These are phyloP conservation scores for Globisporangium lucens DNA, from an alignment of 352 stramenopile genomes.

Conservation along the genomic window DNA sequence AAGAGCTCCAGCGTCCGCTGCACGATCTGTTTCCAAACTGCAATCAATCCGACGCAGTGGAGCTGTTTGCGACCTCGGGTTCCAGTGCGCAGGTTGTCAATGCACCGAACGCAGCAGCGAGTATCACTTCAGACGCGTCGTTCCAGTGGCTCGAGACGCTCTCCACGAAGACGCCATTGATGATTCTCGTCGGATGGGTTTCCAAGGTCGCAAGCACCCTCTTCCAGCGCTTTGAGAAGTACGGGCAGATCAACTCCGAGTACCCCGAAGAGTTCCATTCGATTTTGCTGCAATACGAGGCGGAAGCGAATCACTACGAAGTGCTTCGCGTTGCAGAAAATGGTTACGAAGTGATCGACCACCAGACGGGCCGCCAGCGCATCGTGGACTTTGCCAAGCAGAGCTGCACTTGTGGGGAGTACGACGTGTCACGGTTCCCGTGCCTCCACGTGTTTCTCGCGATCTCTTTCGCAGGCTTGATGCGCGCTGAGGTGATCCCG, in stretches of 20 bases:
- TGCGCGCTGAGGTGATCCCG: slow-evolving; percentile 69
- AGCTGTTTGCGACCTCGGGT: slow-evolving; percentile 38
- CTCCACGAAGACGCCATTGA: slow-evolving; percentile 62
- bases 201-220: slow-evolving; percentile 74
- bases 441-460: slow-evolving; percentile 79
- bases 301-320: slow-evolving; percentile 50
- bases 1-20: slow-evolving; percentile 39
- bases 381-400: slow-evolving; percentile 78
- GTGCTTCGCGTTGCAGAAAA: slow-evolving; percentile 66
- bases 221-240: slow-evolving; percentile 72
- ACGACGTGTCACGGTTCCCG: slow-evolving; percentile 67
- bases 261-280: slow-evolving; percentile 76
- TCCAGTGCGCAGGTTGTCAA: neutral
- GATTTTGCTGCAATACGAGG: slow-evolving; percentile 60
- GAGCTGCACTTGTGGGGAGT: slow-evolving; percentile 74
- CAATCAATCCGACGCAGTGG: slow-evolving; percentile 54
- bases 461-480: slow-evolving; percentile 56
- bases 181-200: slow-evolving; percentile 80
- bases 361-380: slow-evolving; percentile 54
- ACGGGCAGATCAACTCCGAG: slow-evolving; percentile 67
- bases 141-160: slow-evolving; percentile 68
- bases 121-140: slow-evolving; percentile 24
- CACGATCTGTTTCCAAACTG: slow-evolving; percentile 49
- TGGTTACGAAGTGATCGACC: slow-evolving; percentile 75
- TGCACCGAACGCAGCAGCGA: slow-evolving; percentile 6